These are phyloP conservation scores for Coprinellus micaceus DNA, from an alignment of 768 basidiomycete genomes.

Conservation along the genomic window DNA sequence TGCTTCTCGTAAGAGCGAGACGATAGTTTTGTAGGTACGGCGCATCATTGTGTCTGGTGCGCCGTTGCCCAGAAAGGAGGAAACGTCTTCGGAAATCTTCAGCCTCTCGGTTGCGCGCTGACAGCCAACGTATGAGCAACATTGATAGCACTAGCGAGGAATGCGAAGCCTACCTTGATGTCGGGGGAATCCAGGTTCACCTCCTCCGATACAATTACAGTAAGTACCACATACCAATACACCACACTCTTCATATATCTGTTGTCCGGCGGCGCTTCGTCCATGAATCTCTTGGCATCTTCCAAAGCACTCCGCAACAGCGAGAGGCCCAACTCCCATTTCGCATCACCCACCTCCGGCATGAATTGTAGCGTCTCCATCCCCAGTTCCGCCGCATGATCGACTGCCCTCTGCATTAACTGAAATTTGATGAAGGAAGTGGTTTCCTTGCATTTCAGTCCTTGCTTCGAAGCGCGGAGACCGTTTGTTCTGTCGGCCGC, in stretches of 20 bases:
- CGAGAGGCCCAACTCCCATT: conserved; percentile 59
- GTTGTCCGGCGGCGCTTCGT: conserved; percentile 58
- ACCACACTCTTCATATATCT: conserved; percentile 56
- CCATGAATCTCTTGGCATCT: conserved; percentile 53
- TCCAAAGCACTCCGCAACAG: conserved; percentile 58
- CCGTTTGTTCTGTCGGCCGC: conserved; percentile 45
- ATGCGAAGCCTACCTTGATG: conserved; percentile 39
- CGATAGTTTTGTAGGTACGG: conserved; percentile 48
- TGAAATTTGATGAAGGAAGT: conserved; percentile 55
- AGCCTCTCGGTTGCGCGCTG: conserved; percentile 40
- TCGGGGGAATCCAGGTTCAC: conserved; percentile 47
- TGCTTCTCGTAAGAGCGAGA: conserved; percentile 42
- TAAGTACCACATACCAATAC: conserved; percentile 57
- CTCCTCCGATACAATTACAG: conserved; percentile 49
- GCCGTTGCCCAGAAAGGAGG: conserved; percentile 35
- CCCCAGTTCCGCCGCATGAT: conserved; percentile 57
- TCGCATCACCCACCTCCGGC: conserved; percentile 35
- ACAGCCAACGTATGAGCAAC: not conserved
- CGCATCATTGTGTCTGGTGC: conserved; percentile 52
- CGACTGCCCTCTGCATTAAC: conserved; percentile 59
- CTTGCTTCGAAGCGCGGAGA: conserved; percentile 61
- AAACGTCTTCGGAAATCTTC: conserved; percentile 44
- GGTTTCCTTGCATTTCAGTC: conserved; percentile 51
- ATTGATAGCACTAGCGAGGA: not conserved
- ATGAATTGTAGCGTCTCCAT: conserved; percentile 45